Percentiles rank a stretch among this genome's conserved stretches.
Evolutionary conservation across 1,284 basidiomycete species (phyloP).

Genomic region (Apiotrichum sp.): DNA sequence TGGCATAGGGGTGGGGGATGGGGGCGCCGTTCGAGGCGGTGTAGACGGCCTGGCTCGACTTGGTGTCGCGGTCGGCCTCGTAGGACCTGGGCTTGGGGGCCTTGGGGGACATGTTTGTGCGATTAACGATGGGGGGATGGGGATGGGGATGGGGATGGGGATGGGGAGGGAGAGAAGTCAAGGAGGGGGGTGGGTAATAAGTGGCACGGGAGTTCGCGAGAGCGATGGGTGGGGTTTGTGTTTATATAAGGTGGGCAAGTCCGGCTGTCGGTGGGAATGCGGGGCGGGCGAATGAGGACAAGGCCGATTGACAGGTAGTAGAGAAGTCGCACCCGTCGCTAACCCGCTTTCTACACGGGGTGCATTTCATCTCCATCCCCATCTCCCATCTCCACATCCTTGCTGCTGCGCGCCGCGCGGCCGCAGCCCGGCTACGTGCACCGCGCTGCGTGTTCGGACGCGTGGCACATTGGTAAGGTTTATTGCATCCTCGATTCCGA

Average conservation of each 20-base stretch:
- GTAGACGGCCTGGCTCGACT: slow-evolving; percentile 50
- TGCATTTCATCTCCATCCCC: too few relatives aligned
- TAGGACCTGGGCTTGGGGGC: slow-evolving; percentile 11
- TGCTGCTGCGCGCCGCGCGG: too few relatives aligned
- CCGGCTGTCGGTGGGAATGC: background rate
- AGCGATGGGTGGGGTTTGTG: too few relatives aligned
- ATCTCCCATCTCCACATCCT: too few relatives aligned
- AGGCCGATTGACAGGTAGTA: background rate
- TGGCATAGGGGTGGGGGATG: slow-evolving; percentile 57
- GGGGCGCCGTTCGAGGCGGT: slow-evolving; percentile 76
- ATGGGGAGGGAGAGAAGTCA: background rate
- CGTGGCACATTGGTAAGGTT: too few relatives aligned
- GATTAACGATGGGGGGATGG: background rate
- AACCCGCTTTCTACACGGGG: too few relatives aligned
- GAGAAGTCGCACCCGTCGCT: too few relatives aligned
- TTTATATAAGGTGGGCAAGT: background rate
- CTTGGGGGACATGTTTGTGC: background rate
- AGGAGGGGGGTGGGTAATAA: too few relatives aligned
- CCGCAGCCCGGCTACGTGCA: too few relatives aligned
- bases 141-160: background rate
- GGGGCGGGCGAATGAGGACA: background rate
- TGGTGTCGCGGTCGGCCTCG: slow-evolving; percentile 5
- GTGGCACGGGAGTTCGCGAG: too few relatives aligned
- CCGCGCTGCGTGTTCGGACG: too few relatives aligned
- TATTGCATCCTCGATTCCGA: too few relatives aligned